Evolutionary conservation across 768 basidiomycete species (phyloP).

Genomic region (Boletus speciosus): DNA sequence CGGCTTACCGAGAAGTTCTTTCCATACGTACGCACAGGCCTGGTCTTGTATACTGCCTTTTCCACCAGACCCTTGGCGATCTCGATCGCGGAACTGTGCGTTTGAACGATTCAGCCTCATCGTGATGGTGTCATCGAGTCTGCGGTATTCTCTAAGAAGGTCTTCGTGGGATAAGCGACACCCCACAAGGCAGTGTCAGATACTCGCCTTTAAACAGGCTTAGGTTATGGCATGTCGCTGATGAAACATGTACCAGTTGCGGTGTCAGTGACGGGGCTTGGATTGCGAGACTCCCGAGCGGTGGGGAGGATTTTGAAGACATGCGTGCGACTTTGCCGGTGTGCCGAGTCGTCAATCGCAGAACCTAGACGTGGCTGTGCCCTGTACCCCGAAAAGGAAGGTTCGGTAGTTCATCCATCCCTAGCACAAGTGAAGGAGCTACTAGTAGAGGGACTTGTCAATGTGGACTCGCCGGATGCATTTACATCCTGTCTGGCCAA

Average conservation of each 20-base stretch:
- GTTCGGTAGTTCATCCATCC: constrained; percentile 20
- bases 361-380: constrained; percentile 17
- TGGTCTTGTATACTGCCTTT: constrained; percentile 63
- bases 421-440: neutral
- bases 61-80: constrained; percentile 46
- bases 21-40: constrained; percentile 75
- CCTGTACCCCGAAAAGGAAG: constrained; percentile 28
- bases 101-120: constrained; percentile 80
- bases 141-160: constrained; percentile 77
- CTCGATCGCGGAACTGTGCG: constrained; percentile 71
- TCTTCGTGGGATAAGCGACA: constrained; percentile 43
- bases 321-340: constrained; percentile 31
- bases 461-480: neutral
- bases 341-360: constrained; percentile 26
- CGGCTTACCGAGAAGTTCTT: constrained; percentile 68
- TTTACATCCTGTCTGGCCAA: neutral
- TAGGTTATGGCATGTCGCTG: constrained; percentile 69
- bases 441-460: neutral
- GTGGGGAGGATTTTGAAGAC: constrained; percentile 43
- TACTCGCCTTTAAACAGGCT: constrained; percentile 66
- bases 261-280: constrained; percentile 59
- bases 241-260: constrained; percentile 68
- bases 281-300: constrained; percentile 64
- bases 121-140: constrained; percentile 72
- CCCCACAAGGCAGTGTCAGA: constrained; percentile 1